Base-by-base conservation (phyloP, 2,329 filamentous ascomycete genomes). In the Cercospora sp. region DNA sequence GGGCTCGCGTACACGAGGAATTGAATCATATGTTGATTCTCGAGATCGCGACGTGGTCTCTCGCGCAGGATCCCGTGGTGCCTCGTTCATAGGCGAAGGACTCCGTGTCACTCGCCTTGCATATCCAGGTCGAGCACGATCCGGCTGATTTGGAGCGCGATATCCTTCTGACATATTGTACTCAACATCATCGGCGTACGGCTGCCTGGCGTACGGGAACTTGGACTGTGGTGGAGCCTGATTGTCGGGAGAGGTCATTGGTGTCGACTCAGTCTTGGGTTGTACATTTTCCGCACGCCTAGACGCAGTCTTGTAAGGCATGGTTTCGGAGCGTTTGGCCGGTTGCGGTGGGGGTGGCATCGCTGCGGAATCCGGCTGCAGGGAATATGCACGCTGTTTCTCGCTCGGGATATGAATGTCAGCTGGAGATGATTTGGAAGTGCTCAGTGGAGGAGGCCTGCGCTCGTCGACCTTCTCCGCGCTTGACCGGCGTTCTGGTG, bases 251-350 rank as follows among this genome's bases (percentile, higher is more conserved):
- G 75, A 76, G 5, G 74, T 53, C 13, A 68, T 70, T 2, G 76
- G 76, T 3, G 76, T 76, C 5, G 75, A 69, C 8, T 74, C 55
- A 16, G 67, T 62, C 55, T 72, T 76, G 30, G 63, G 63, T 2
- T 72, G 71, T 28, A 67, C 57, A 18, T 68, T 70, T 28, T 73
- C 73, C 9, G 59, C 37, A 10, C 69, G 66, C 10, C 67, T 65
- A 24, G 66, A 57, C 21, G 66, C 26, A 24, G 61, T 5, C 18
- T 43, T 63, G 34, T 69, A 67, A 13, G 77, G 82, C 82, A 82
- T 82, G 0, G 81, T 84, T 61, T 83, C 78, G 30, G 81, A 77
- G 67, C 82, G 81, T 61, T 74, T 78, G 55, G 83, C 75, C n/a
- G 53, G 24, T 3, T 77, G 77, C 63, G 77, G 78, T 60, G 45